These are phyloP conservation scores for Rhizoclosmatium globosum DNA, from an alignment of 192 early-diverging fungal species.

Conservation along the genomic window DNA sequence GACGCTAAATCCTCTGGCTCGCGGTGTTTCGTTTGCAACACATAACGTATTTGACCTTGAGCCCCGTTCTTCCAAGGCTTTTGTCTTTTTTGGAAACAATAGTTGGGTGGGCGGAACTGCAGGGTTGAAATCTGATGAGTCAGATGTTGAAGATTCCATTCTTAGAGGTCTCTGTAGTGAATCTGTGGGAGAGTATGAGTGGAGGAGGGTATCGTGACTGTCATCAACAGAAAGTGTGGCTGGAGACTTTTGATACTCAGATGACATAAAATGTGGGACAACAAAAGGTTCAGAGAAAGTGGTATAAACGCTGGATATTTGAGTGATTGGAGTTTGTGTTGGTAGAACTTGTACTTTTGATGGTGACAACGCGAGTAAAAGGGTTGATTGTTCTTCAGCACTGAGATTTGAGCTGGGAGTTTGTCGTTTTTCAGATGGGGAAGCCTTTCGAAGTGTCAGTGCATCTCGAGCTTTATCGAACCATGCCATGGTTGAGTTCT, in stretches of 20 bases:
- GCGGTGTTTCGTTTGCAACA: too few relatives aligned
- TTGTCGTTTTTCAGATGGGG: neutral
- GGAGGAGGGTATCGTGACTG: too few relatives aligned
- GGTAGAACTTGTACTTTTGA: neutral
- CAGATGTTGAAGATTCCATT: neutral
- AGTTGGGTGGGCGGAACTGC: neutral
- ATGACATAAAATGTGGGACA: neutral
- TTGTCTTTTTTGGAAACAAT: neutral
- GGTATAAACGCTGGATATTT: too few relatives aligned
- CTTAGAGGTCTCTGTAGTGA: too few relatives aligned
- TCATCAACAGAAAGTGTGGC: neutral
- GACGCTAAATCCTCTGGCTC: neutral
- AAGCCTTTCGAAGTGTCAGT: neutral
- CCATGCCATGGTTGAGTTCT: too few relatives aligned
- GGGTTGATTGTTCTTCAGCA: neutral
- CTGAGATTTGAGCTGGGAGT: neutral
- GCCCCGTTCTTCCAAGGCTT: neutral
- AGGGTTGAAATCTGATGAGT: neutral
- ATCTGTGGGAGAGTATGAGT: too few relatives aligned
- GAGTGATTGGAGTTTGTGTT: too few relatives aligned
- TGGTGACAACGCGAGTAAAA: neutral
- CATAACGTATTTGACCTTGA: too few relatives aligned
- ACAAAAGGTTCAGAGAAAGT: too few relatives aligned
- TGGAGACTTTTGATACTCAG: neutral
- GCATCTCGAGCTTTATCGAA: too few relatives aligned